Evolutionary conservation across 2,329 filamentous ascomycete genomes (phyloP), one percentile per base, ranked within the genome.

Genomic region (Macrophomina tecta): DNA sequence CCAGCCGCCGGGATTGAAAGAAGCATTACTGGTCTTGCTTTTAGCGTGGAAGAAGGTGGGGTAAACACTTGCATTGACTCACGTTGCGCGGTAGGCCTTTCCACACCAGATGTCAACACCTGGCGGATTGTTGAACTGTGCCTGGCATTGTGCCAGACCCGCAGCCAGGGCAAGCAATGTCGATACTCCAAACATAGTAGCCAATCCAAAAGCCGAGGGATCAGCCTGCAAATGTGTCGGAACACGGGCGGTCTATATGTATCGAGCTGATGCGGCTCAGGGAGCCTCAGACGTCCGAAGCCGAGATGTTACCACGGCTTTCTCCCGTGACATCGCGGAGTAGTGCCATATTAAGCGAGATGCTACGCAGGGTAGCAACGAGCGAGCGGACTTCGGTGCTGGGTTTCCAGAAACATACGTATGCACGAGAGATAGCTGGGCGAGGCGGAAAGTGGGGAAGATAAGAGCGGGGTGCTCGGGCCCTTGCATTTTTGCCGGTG

Each of bases 41-140:
- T 36, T 11, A 51, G 8, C 49, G 14, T 2, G 40, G 45, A 12
- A 62, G 16, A 45, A 5, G 16, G 12, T 11, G 30, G 32, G 8
- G 16, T 48, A 4, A 8, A 36, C 11, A 46, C 56, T n/a, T 8
- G n/a, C n/a, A 16, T 16, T 53, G 12, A 18, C 76, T 73, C 70
- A 82, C 76, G 73, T 77, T 55, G 74, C 73, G 42, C 72, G 72
- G 71, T 83, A 84, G 12, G 82, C 81, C 69, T 84, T 84, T 8
- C 83, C 82, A 71, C 83, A 83, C 82, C 81, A 83, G 42, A 81
- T 77, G 55, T 82, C 78, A 9, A 83, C 80, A 5, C 81, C 80
- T 52, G 78, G 71, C 12, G 78, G 77, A 49, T 78, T 78, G 55
- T 78, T 78, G 68, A 80, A 77, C 28, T 46, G 51, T 28, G 63